Conservation (phyloP, 2,329 filamentous ascomycete genomes). For the Penicillium sp. region DNA sequence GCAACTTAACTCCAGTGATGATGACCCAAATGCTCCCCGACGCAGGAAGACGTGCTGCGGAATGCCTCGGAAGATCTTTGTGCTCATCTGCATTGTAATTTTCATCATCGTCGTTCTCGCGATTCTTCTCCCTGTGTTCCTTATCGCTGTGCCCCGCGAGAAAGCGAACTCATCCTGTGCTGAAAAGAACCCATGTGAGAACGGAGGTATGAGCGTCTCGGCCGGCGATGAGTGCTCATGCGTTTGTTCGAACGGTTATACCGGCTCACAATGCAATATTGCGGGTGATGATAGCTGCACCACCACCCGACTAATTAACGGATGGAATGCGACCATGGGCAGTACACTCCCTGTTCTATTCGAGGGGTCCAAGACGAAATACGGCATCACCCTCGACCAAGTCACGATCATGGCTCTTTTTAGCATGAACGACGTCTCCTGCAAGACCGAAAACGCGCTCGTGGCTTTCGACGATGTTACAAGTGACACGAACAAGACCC, state of each 20-base stretch:
- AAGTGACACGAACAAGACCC: slow-evolving; percentile 18
- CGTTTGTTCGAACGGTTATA: slow-evolving; percentile 82
- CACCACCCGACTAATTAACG: slow-evolving; percentile 40
- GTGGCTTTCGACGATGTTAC: slow-evolving; percentile 64
- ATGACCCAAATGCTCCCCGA: slow-evolving; percentile 22
- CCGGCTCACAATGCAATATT: slow-evolving; percentile 51
- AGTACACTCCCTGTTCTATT: slow-evolving; percentile 68
- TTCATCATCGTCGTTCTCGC: slow-evolving; percentile 69
- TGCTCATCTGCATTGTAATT: slow-evolving; percentile 57
- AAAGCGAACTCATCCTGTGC: slow-evolving; percentile 47
- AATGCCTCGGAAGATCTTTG: slow-evolving; percentile 68
- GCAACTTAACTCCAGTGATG: slow-evolving; percentile 18
- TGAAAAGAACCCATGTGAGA: slow-evolving; percentile 57
- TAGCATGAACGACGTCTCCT: slow-evolving; percentile 66
- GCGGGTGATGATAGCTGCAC: slow-evolving; percentile 48
- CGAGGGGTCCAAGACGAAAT: slow-evolving; percentile 55
- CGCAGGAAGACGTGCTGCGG: slow-evolving; percentile 64
- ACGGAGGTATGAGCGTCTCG: slow-evolving; percentile 70
- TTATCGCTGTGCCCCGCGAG: slow-evolving; percentile 52
- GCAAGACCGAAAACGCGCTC: slow-evolving; percentile 74
- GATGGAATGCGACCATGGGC: slow-evolving; percentile 67
- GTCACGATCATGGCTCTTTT: slow-evolving; percentile 66
- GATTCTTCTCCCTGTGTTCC: slow-evolving; percentile 64
- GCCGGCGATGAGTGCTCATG: slow-evolving; percentile 65
- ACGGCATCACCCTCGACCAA: slow-evolving; percentile 64